Evolutionary conservation across 495 filamentous ascomycete species (phyloP).

Genomic region (Tuber indicum): DNA sequence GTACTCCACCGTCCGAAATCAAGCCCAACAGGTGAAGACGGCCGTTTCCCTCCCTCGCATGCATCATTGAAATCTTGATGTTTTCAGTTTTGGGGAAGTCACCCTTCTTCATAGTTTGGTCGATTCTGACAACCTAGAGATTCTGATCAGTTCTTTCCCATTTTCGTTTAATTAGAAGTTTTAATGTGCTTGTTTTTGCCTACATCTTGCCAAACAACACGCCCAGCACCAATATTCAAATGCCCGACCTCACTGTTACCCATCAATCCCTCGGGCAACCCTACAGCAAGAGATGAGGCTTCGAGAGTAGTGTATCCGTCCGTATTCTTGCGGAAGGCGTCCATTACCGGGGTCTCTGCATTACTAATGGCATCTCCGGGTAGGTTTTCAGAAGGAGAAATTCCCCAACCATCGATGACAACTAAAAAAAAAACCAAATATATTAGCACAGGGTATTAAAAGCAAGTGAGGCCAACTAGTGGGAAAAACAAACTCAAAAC

Average conservation of each 20-base stretch:
- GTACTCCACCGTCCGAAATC: conserved; percentile 91
- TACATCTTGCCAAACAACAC: conserved; percentile 97
- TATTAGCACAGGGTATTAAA: conserved; percentile 14
- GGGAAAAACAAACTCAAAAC: conserved; percentile 69
- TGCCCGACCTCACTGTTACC: conserved; percentile 98
- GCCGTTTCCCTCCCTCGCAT: conserved; percentile 81
- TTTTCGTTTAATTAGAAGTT: not conserved
- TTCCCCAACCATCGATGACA: conserved; percentile 98
- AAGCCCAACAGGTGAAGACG: conserved; percentile 86
- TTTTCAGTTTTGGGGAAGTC: conserved; percentile 71
- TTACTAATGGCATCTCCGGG: conserved; percentile 90
- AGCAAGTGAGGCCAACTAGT: not conserved
- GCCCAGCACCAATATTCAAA: conserved; percentile 93
- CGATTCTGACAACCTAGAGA: conserved; percentile 71
- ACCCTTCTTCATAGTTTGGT: conserved; percentile 84
- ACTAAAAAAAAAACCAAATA: conserved; percentile 48
- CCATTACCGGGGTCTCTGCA: conserved; percentile 88
- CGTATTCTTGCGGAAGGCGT: conserved; percentile 65
- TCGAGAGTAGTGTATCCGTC: conserved; percentile 83
- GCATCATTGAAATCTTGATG: conserved; percentile 67
- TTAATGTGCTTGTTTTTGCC: conserved; percentile 13
- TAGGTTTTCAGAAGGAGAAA: conserved; percentile 67
- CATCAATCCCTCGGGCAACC: conserved; percentile 94
- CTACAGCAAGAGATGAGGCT: conserved; percentile 90
- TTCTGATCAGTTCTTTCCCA: conserved; percentile 4